Conservation (phyloP, 139 green algal genomes). For the Astrephomene gubernaculifera region DNA sequence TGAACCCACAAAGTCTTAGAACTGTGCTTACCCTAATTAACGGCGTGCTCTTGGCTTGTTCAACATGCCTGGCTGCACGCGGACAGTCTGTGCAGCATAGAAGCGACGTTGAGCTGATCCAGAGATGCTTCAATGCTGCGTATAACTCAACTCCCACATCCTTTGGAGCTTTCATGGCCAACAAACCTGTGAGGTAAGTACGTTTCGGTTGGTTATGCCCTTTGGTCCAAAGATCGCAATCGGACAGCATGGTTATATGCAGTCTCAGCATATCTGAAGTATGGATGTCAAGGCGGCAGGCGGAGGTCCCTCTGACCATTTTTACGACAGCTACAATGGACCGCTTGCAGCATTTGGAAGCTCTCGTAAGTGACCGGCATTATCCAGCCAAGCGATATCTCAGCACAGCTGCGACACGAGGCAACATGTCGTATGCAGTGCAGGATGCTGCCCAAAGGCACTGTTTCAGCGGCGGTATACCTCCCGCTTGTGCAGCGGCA, state of each 20-base stretch:
- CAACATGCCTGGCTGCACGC: too few relatives aligned
- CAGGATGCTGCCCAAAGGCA: not conserved
- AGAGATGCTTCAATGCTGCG: not conserved
- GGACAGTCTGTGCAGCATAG: not conserved
- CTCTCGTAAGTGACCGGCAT: constrained; percentile 13
- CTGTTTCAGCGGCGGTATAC: constrained; percentile 14
- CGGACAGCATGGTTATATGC: not conserved
- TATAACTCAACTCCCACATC: not conserved
- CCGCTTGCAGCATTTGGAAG: constrained; percentile 54
- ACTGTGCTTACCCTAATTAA: too few relatives aligned
- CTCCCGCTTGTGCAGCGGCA: constrained; percentile 19
- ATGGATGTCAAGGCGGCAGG: not conserved
- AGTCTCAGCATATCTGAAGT: constrained; percentile 22
- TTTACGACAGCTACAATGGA: constrained; percentile 50
- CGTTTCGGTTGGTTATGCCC: not conserved
- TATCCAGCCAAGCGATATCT: too few relatives aligned
- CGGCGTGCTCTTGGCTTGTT: too few relatives aligned
- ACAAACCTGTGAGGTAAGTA: constrained; percentile 8
- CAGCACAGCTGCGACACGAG: too few relatives aligned
- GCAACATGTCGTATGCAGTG: constrained; percentile 2
- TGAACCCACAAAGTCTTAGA: too few relatives aligned
- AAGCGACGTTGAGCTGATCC: constrained; percentile 14
- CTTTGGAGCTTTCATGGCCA: constrained; percentile 16
- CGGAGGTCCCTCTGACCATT: constrained; percentile 35
- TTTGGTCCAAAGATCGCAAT: not conserved